Base-by-base conservation (phyloP, 306 rosid species). In the Castanea mollissima region DNA sequence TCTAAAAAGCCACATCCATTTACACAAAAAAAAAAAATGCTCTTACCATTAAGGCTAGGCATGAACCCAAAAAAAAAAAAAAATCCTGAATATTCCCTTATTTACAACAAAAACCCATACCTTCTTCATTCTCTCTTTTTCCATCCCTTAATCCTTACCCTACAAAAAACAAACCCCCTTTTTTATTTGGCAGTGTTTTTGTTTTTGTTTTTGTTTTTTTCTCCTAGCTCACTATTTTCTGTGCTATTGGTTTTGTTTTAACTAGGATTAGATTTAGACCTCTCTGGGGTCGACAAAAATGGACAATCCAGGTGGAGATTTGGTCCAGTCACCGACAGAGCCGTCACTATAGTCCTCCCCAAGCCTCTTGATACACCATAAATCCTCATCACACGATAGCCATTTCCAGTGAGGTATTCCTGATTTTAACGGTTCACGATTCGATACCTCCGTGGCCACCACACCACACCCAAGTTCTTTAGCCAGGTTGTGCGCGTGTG, bases 211-310 rank as follows among this genome's bases (percentile, higher is more conserved):
- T 35, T 35, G 0, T 6, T 12, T 21, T 13, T 16, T 16, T 21
- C 35, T 23, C 27, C 34, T 19, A 15, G 49, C 59, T 62, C 73
- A n/a, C 35, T 12, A 15, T 6, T 20, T 19, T 2, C 11, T 19
- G 5, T 21, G 4, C 55, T 7, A 54, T 38, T 34, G 20, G 68
- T 6, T 72, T 16, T 32, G 13, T 10, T 54, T 68, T 19, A 4
- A 41, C 65, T 31, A 38, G 16, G 54, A 68, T 23, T 46, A 71
- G 31, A n/a, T 82, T 82, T 76, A 95, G 79, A 95, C 5, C 80
- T 95, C 99, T 79, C 99, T 91, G 1, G 99, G 99, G 78, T 95
- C 99, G 79, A 95, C 97, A 79, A 95, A 95, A 84, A 95, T 90
- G 65, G 99, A 91, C 80, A 55, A 18, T 54, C 87, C 97, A 13